Base-by-base conservation (phyloP, 2,329 filamentous ascomycete genomes). In the Fusarium sublunatum region DNA sequence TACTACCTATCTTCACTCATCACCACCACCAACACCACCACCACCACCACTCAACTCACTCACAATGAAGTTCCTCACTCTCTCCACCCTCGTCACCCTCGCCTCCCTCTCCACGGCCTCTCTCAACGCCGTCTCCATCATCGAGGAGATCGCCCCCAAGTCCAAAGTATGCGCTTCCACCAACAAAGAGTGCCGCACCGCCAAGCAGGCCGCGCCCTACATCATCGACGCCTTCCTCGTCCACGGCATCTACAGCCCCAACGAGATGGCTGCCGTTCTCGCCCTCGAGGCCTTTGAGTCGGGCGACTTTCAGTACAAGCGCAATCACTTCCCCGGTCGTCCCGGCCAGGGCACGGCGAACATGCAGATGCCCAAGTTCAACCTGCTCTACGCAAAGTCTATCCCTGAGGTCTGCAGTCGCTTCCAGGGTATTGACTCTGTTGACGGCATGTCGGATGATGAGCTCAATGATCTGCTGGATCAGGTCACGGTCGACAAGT, bases 261-360 rank as follows among this genome's bases (percentile, higher is more conserved):
- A 81, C 22, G 85, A 90, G 67, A 87, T 90, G 72, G 91, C 91
- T 7, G 91, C 88, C 22, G 75, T 93, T 13, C 72, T 95, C 39
- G 81, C 88, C 11, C 80, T 92, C 70, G 89, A 91, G 78, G 85
- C 88, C 10, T 88, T 88, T 72, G 92, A 96, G 78, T 87, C 85
- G 2, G 86, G 54, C 22, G 82, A 88, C 61, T 91, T 93, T 77
- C 82, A 84, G 69, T 93, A 86, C 82, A 91, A 89, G 76, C 83
- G 81, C 74, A 92, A 93, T 76, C 79, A 87, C 68, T 64, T 49
- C 31, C 77, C 79, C 62, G 83, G 82, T n/a, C 71, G 77, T 0
- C 82, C 88, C 0, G 91, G 91, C 8, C 89, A 93, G 74, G 91
- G 91, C 24, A 93, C 91, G 2, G 78, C 78, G 60, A 85, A 85